Percentiles rank a stretch among this genome's conserved stretches.
phyloP scores from a whole-genome alignment of 164 flowering plant genomes.

The Stephania japonica region DNA sequence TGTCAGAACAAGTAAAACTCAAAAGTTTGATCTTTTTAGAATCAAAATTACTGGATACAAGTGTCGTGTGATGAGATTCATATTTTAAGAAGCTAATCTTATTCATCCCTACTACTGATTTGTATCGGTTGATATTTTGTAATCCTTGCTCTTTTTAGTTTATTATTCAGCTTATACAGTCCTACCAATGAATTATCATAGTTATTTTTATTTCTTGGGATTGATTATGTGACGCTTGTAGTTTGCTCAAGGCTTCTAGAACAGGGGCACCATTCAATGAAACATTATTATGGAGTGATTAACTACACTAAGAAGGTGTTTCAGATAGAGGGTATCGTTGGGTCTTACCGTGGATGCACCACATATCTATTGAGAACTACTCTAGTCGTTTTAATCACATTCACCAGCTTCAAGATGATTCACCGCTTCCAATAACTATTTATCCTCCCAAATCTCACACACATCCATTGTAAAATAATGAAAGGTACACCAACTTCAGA shows the following conservation, averaged over 20 bases:
- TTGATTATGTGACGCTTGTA: slow-evolving; percentile 40
- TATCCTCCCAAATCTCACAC: slow-evolving; percentile 53
- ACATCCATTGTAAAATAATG: slow-evolving; percentile 34
- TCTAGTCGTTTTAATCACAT: slow-evolving; percentile 92
- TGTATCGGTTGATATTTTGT: no score
- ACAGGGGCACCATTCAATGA: slow-evolving; percentile 82
- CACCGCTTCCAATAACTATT: slow-evolving; percentile 50
- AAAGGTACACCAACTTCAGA: not conserved
- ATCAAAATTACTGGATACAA: no score
- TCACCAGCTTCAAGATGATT: slow-evolving; percentile 98
- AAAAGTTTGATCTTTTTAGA: no score
- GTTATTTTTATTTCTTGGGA: not conserved
- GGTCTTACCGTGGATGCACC: slow-evolving; percentile 95
- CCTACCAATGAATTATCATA: not conserved
- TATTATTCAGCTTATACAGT: not conserved
- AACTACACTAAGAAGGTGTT: slow-evolving; percentile 79
- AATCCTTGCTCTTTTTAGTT: no score
- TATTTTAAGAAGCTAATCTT: no score
- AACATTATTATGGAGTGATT: slow-evolving; percentile 68
- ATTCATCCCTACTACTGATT: no score
- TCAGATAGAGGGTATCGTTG: slow-evolving; percentile 69
- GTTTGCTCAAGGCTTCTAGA: slow-evolving; percentile 94
- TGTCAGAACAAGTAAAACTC: no score
- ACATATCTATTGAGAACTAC: slow-evolving; percentile 88
- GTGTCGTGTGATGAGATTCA: no score